Evolutionary conservation across 2,329 filamentous ascomycete species (phyloP).

Genomic region (Penicillium sclerotigenum): DNA sequence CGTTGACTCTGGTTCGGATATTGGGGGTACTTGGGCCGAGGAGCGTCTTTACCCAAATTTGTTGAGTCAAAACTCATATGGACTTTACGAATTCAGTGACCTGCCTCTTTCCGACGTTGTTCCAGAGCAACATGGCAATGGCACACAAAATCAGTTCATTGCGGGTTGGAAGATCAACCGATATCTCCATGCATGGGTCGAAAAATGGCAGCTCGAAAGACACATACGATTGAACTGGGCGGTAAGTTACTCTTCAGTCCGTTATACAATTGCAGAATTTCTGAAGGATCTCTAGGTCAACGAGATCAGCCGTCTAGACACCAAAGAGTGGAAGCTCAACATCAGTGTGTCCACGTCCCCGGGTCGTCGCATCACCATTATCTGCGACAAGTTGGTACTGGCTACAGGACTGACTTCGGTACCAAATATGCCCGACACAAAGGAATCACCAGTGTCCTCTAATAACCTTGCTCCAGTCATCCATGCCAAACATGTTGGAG

Average conservation of each 20-base stretch:
- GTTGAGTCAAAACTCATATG: slow-evolving; percentile 29
- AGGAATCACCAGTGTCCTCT: neutral
- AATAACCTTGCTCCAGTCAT: slow-evolving; percentile 6
- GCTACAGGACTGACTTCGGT: slow-evolving; percentile 29
- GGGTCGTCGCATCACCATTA: slow-evolving; percentile 1
- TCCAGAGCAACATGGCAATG: slow-evolving; percentile 9
- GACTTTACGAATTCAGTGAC: slow-evolving; percentile 31
- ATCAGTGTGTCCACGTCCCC: slow-evolving; percentile 7
- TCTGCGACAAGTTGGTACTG: slow-evolving; percentile 29
- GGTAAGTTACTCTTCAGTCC: slow-evolving; percentile 4
- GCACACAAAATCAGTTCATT: slow-evolving; percentile 20
- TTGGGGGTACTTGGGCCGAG: slow-evolving; percentile 29
- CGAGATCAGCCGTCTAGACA: slow-evolving; percentile 20
- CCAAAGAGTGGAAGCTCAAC: slow-evolving; percentile 24
- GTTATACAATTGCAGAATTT: neutral
- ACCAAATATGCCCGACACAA: slow-evolving; percentile 20
- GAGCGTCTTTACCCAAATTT: slow-evolving; percentile 30
- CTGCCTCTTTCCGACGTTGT: slow-evolving; percentile 18
- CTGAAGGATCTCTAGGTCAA: slow-evolving; percentile 15
- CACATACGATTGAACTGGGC: slow-evolving; percentile 26
- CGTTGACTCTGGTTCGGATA: slow-evolving; percentile 24
- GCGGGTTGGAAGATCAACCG: slow-evolving; percentile 27
- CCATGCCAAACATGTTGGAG: slow-evolving; percentile 25
- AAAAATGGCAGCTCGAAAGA: slow-evolving; percentile 22
- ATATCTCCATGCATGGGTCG: slow-evolving; percentile 24